Conservation (phyloP, 768 basidiomycete species). For the Kwoniella sp. region DNA sequence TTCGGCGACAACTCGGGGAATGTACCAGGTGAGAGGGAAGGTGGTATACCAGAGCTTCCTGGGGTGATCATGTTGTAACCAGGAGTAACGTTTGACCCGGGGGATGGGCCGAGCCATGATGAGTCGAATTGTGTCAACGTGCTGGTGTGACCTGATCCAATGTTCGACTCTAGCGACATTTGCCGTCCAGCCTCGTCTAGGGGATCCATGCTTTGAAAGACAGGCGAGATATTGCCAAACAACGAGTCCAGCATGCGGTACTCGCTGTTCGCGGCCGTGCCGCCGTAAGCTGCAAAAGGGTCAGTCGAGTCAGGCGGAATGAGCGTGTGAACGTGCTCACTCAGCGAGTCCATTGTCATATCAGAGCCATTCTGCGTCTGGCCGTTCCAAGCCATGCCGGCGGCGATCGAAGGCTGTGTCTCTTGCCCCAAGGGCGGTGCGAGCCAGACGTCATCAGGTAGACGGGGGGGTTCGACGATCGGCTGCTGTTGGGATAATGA, state of each 20-base stretch:
- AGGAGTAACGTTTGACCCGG: background rate
- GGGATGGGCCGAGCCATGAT: slow-evolving; percentile 14
- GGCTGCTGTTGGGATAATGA: slow-evolving; percentile 2
- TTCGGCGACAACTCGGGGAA: slow-evolving; percentile 11
- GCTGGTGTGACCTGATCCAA: background rate
- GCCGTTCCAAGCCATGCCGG: no score
- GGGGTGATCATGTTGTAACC: slow-evolving; percentile 1
- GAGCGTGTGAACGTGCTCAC: no score
- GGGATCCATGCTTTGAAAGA: slow-evolving; percentile 24
- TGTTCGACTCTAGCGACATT: slow-evolving; percentile 7
- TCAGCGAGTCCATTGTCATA: no score
- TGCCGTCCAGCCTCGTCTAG: slow-evolving; percentile 14
- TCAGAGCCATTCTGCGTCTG: no score
- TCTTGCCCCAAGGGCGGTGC: slow-evolving; percentile 5
- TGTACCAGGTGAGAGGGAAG: slow-evolving; percentile 7
- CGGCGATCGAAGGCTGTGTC: background rate
- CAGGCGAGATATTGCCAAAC: slow-evolving; percentile 56
- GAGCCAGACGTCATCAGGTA: slow-evolving; percentile 25
- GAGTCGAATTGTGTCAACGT: slow-evolving; percentile 3
- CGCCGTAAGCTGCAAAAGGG: slow-evolving; percentile 62
- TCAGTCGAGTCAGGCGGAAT: no score
- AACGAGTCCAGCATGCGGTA: slow-evolving; percentile 92
- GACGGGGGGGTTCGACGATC: slow-evolving; percentile 7
- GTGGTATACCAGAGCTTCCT: slow-evolving; percentile 2
- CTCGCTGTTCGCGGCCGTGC: slow-evolving; percentile 87